These are phyloP conservation scores for Rhizoclosmatium sp. DNA, from an alignment of 192 early-diverging fungal genomes.

Conservation along the genomic window DNA sequence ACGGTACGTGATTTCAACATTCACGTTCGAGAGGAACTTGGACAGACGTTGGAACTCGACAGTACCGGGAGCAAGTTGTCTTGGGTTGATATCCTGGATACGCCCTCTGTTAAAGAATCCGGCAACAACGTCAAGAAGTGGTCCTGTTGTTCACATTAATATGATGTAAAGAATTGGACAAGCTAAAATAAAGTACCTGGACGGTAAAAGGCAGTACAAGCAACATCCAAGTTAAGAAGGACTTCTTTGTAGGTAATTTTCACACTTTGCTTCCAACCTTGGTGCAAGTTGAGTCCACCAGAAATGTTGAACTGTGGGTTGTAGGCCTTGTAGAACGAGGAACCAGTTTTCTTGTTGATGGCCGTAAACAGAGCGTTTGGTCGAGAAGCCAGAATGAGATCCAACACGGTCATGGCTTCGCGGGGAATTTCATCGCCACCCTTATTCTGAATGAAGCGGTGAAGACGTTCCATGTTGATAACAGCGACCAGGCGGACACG, in stretches of 20 bases:
- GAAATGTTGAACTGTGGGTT: conserved; percentile 35
- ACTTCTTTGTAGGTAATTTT: conserved; percentile 35
- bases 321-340: conserved; percentile 33
- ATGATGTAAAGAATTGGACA: neutral
- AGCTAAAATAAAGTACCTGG: conserved; percentile 6
- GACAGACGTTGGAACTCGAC: conserved; percentile 30
- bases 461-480: conserved; percentile 37
- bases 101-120: conserved; percentile 27
- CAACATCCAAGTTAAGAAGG: conserved; percentile 35
- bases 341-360: conserved; percentile 28
- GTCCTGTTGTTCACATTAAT: neutral
- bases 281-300: conserved; percentile 24
- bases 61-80: neutral
- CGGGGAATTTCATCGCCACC: conserved; percentile 31
- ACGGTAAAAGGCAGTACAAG: conserved; percentile 28
- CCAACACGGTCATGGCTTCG: conserved; percentile 35
- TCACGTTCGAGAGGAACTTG: conserved; percentile 29
- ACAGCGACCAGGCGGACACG: conserved; percentile 30
- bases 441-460: conserved; percentile 31
- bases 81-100: conserved; percentile 28
- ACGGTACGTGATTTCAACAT: conserved; percentile 23
- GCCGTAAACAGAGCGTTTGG: conserved; percentile 35
- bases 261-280: conserved; percentile 40
- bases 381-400: conserved; percentile 21
- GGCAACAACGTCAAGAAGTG: conserved; percentile 31